phyloP scores from a whole-genome alignment of 2,329 filamentous ascomycete genomes.

The Ophiosphaerella narmari region DNA sequence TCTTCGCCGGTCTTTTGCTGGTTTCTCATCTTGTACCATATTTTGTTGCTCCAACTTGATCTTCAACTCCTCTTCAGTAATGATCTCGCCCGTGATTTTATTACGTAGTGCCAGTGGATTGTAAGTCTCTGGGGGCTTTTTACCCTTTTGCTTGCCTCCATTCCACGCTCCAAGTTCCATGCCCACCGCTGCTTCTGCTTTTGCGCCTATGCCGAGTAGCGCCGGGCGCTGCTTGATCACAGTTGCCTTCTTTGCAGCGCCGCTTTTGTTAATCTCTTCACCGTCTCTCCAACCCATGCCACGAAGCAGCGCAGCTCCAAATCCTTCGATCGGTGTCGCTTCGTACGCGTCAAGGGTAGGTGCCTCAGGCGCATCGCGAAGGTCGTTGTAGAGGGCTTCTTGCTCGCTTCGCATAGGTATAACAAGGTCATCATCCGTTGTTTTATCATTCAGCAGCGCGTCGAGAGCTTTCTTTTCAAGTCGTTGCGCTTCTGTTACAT shows the following conservation, averaged over 20 bases:
- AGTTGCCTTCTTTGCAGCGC: constrained; percentile 58
- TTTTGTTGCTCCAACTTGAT: constrained; percentile 56
- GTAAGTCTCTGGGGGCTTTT: constrained; percentile 56
- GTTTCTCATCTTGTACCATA: constrained; percentile 48
- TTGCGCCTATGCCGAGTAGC: constrained; percentile 86
- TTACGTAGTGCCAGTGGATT: constrained; percentile 66
- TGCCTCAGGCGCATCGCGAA: constrained; percentile 72
- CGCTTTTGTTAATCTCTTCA: constrained; percentile 59
- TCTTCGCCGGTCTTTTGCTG: constrained; percentile 13
- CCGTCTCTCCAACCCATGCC: constrained; percentile 94
- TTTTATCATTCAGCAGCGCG: constrained; percentile 49
- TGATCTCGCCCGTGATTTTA: constrained; percentile 64
- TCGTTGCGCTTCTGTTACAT: constrained; percentile 36
- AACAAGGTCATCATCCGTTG: constrained; percentile 41
- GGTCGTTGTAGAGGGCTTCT: constrained; percentile 72
- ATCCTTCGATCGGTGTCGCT: constrained; percentile 89
- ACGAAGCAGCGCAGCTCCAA: constrained; percentile 84
- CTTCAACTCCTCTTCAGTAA: constrained; percentile 66
- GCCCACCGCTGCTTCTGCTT: constrained; percentile 65
- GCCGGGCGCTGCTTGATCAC: constrained; percentile 74
- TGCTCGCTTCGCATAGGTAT: constrained; percentile 58
- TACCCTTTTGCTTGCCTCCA: constrained; percentile 57
- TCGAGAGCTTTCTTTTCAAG: constrained; percentile 61
- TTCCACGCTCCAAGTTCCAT: constrained; percentile 76
- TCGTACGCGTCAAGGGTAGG: constrained; percentile 84